phyloP scores from a whole-genome alignment of 2,329 filamentous ascomycete genomes.

The Xylaria digitata region DNA sequence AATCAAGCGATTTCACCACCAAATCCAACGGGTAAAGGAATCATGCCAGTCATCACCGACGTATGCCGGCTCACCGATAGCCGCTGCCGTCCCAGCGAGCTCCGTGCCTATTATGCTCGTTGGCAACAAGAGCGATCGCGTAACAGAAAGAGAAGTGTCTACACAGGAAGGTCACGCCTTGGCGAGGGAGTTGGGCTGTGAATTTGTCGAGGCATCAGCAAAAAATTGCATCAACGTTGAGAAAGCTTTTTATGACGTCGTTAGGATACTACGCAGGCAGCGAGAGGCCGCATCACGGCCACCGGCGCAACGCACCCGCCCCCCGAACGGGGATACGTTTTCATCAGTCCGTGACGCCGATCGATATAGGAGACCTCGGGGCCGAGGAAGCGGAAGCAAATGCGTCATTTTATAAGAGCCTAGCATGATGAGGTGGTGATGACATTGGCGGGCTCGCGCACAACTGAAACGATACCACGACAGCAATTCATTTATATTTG shows the following conservation, averaged over 20 bases:
- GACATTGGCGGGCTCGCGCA: constrained; percentile 39
- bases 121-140: constrained; percentile 97
- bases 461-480: constrained; percentile 42
- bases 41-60: constrained; percentile 81
- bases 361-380: constrained; percentile 47
- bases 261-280: constrained; percentile 87
- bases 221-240: constrained; percentile 99
- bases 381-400: constrained; percentile 50
- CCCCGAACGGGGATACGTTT: constrained; percentile 44
- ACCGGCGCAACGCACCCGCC: constrained; percentile 43
- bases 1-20: constrained; percentile 95
- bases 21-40: constrained; percentile 97
- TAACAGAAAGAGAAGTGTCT: constrained; percentile 94
- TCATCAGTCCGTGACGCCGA: constrained; percentile 37
- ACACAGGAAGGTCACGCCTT: constrained; percentile 95
- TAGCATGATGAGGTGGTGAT: constrained; percentile 34
- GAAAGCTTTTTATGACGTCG: constrained; percentile 98
- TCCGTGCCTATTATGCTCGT: constrained; percentile 97
- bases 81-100: constrained; percentile 67
- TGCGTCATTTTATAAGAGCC: constrained; percentile 58
- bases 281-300: constrained; percentile 67
- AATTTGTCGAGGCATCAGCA: constrained; percentile 95
- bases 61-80: constrained; percentile 79
- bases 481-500: constrained; percentile 40
- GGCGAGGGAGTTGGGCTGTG: constrained; percentile 91